Percentiles rank a stretch among this genome's conserved stretches.
Conservation (phyloP, 352 stramenopile genomes). For the Phytopythium ostracodes region DNA sequence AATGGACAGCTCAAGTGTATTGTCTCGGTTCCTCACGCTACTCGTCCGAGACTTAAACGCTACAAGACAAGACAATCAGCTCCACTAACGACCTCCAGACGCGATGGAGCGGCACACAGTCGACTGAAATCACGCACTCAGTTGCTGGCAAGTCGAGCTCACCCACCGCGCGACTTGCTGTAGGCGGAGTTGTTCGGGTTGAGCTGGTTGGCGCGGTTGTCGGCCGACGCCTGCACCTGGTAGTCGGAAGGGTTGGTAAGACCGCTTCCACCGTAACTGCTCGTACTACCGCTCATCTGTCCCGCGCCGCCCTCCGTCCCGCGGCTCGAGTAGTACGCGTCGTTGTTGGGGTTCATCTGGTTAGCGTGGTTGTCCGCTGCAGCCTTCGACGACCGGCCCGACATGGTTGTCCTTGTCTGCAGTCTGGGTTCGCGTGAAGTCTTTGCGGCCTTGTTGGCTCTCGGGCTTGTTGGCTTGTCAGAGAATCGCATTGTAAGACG, state of each 20-base stretch:
- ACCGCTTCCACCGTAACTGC: not conserved
- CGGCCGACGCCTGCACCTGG: constrained; percentile 5
- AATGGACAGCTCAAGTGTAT: too few species aligned
- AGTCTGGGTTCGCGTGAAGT: too few species aligned
- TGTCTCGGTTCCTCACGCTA: too few species aligned
- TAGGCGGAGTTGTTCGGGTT: constrained; percentile 17
- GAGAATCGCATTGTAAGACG: too few species aligned
- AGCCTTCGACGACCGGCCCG: constrained; percentile 15
- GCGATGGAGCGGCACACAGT: not conserved
- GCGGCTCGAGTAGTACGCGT: constrained; percentile 17
- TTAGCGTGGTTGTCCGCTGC: constrained; percentile 27
- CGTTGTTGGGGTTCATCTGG: constrained; percentile 43
- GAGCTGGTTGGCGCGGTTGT: constrained; percentile 14
- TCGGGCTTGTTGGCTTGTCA: not conserved
- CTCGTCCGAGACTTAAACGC: too few species aligned
- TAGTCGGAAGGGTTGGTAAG: not conserved
- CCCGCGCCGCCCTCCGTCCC: not conserved
- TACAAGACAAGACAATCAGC: not conserved
- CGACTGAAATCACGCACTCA: not conserved
- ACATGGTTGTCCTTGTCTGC: not conserved
- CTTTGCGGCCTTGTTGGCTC: not conserved
- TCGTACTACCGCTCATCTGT: not conserved
- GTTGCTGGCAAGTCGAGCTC: not conserved
- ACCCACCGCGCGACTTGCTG: constrained; percentile 5
- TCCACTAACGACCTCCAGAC: not conserved